Percentiles rank a stretch among this genome's conserved stretches.
These are phyloP conservation scores for Striga asiatica DNA, from an alignment of 257 asterid species.

Conservation along the genomic window DNA sequence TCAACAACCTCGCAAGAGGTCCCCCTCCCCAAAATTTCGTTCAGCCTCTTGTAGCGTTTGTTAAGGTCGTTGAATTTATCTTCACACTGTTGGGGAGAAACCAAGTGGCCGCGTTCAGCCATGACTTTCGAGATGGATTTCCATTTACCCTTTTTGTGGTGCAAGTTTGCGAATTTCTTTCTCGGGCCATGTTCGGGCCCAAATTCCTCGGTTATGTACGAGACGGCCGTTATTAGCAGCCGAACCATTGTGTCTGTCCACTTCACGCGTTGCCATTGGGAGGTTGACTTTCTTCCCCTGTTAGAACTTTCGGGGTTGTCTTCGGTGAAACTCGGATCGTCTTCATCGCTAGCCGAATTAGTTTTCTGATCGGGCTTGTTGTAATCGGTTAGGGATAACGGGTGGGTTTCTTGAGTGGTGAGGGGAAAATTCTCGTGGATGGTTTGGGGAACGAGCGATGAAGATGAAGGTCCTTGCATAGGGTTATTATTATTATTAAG, in stretches of 20 bases:
- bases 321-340: too few relatives aligned
- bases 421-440: too few relatives aligned
- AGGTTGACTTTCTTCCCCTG: too few relatives aligned
- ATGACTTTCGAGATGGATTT: constrained; percentile 19
- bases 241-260: constrained; percentile 49
- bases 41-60: constrained; percentile 20
- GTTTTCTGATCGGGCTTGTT: too few relatives aligned
- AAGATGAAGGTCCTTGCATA: too few relatives aligned
- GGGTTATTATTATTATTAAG: too few relatives aligned
- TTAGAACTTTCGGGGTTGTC: too few relatives aligned
- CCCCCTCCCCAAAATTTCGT: constrained; percentile 24
- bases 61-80: constrained; percentile 22
- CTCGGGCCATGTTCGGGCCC: too few relatives aligned
- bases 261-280: constrained; percentile 33
- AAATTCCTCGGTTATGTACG: constrained; percentile 46
- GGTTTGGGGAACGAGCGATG: too few relatives aligned
- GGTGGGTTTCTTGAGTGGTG: too few relatives aligned
- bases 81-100: constrained; percentile 22
- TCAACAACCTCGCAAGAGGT: constrained; percentile 19
- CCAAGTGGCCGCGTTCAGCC: constrained; percentile 12
- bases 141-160: constrained; percentile 20
- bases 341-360: too few relatives aligned
- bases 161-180: constrained; percentile 10
- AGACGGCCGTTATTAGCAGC: constrained; percentile 49
- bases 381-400: too few relatives aligned